Base-by-base conservation (phyloP, 2,329 filamentous ascomycete genomes). In the Albophoma yamanashiensis region DNA sequence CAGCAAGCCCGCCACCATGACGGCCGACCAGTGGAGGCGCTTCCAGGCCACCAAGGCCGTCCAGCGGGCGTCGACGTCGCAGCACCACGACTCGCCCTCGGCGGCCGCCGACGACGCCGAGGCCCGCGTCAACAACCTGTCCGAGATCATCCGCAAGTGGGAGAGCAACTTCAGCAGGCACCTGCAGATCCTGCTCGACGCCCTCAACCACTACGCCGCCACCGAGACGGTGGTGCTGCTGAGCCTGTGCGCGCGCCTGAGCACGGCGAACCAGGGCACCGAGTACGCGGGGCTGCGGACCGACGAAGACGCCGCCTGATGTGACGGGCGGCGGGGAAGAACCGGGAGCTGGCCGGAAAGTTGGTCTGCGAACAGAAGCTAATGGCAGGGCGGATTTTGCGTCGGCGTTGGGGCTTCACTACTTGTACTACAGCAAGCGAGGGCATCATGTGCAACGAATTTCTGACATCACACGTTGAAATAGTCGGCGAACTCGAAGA, bases 221-320 rank as follows among this genome's bases (percentile, higher is more conserved):
- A 97, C 94, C 0, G 94, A 99, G 78, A 97, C 94, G 45, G 93
- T 97, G 3, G 94, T 96, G 22, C 81, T 99, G 64, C 77, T 97
- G 63, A 93, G 92, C 65, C 78, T 99, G 20, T 96, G 91, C 70
- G 91, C 91, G 15, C 77, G 91, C 62, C 71, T 96, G 68, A 92
- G 89, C 68, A 91, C 89, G 61, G 91, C 89, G 15, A 91, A 89
- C 62, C 89, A 92, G 70, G 89, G 89, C 25, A 87, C 84, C 0
- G 83, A 87, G 69, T 86, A 82, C 67, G 81, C 82, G 12, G 84
- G 84, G 3, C 67, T 85, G 61, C 77, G 81, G 59, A 75, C 77
- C n/a, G 84, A 87, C 61, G 84, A 86, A 55, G 83, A 86, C 57
- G 67, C 69, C 12, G 66, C 59, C 55, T 71, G 45, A 62, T 17